Evolutionary conservation across 768 basidiomycete genomes (phyloP), one percentile per base, ranked within the genome.

Genomic region (Tremella yokohamensis): DNA sequence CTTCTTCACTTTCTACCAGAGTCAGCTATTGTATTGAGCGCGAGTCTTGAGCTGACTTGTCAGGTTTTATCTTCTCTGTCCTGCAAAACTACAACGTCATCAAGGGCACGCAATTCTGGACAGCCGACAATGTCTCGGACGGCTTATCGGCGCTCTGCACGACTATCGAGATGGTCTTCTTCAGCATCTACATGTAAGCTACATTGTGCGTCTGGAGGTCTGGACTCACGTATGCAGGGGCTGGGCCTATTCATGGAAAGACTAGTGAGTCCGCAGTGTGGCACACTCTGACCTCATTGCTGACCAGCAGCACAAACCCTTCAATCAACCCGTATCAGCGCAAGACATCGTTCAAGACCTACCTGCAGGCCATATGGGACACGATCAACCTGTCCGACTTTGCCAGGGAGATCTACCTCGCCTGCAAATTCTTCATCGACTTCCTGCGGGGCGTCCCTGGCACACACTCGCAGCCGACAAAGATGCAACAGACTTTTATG

Each of bases 1-100:
- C 44, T 85, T 90, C 83, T 84, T 87, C 73, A 90, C 89, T 0
- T 92, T 89, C 76, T 94, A 92, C 74, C 91, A 92, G 68, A 80
- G 82, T 1, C 87, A 90, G 66, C 75, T 89, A 8, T 38, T 38
- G 8, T 18, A 2, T 8, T 16, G 51, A 3, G 12, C 15, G 11
- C 16, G 24, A 34, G 13, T 38, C 50, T 40, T 26, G 20, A 19
- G 18, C 19, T 29, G 11, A 22, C 25, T 16, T 2, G 34, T 25
- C 18, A 57, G 57, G 50, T 50, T 56, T 71, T 40, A 52, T 90
- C 85, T 87, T 93, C 72, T 77, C 69, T 40, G 80, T 83, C 3
- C 77, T 96, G 29, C 83, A 85, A 48, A 53, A 60, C 18, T 82
- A 85, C 48, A 76, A 79, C 26, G 85, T 89, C 40, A 89, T 93